Percentiles rank a stretch among this genome's conserved stretches.
Conservation (phyloP, 1,284 basidiomycete species). For the Xerocomus alliaceus region DNA sequence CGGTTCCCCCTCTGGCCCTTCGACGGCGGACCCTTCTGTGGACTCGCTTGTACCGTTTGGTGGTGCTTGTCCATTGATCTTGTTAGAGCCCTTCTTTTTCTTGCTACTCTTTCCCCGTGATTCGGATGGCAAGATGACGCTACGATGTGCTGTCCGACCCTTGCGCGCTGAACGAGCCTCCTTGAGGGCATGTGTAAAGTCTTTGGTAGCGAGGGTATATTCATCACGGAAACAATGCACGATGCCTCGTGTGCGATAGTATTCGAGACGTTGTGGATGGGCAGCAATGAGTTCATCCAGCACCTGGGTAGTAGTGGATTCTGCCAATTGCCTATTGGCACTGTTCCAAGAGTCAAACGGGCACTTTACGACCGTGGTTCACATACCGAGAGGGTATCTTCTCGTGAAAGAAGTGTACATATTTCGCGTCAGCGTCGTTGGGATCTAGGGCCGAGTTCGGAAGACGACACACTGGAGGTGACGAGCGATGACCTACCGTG, state of each 20-base stretch:
- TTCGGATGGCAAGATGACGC: slow-evolving; percentile 46
- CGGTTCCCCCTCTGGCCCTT: slow-evolving; percentile 59
- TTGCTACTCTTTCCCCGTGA: slow-evolving; percentile 55
- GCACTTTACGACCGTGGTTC: slow-evolving; percentile 6
- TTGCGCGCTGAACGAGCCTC: slow-evolving; percentile 74
- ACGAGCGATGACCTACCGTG: slow-evolving; percentile 50
- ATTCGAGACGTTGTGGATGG: slow-evolving; percentile 77
- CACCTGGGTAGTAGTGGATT: slow-evolving; percentile 74
- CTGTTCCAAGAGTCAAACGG: slow-evolving; percentile 29
- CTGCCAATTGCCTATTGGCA: slow-evolving; percentile 71
- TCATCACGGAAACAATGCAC: slow-evolving; percentile 86
- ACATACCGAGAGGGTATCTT: slow-evolving; percentile 85
- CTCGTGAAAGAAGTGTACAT: slow-evolving; percentile 89
- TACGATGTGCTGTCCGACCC: slow-evolving; percentile 60
- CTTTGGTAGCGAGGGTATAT: slow-evolving; percentile 70
- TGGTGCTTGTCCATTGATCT: slow-evolving; percentile 65
- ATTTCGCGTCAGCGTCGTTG: slow-evolving; percentile 75
- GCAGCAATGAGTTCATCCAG: slow-evolving; percentile 76
- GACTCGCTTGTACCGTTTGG: slow-evolving; percentile 63
- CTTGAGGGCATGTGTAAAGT: slow-evolving; percentile 78
- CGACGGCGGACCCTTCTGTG: slow-evolving; percentile 49
- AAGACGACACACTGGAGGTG: not conserved
- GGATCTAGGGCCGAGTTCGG: slow-evolving; percentile 57
- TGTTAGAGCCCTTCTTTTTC: slow-evolving; percentile 54
- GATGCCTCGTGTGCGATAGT: slow-evolving; percentile 81